Percentiles rank a stretch among this genome's conserved stretches.
Conservation (phyloP, 768 basidiomycete species). For the Amanita jacksonii region DNA sequence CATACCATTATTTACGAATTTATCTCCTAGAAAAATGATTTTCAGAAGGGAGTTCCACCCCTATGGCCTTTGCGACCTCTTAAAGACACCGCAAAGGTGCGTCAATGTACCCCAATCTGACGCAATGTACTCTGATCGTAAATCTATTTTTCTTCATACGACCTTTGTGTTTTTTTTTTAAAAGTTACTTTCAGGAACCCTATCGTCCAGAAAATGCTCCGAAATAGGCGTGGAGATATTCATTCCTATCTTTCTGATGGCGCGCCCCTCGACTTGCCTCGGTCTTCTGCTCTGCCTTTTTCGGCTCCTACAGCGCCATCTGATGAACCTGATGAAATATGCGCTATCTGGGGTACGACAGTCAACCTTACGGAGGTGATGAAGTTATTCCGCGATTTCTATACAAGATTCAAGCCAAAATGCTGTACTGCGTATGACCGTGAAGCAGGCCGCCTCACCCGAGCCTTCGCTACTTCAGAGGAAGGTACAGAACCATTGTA, state of each 20-base stretch:
- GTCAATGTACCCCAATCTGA: constrained; percentile 23
- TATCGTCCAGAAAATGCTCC: constrained; percentile 44
- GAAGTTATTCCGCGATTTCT: constrained; percentile 81
- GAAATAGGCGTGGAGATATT: constrained; percentile 80
- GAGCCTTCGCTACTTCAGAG: constrained; percentile 44
- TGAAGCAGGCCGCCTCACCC: constrained; percentile 43
- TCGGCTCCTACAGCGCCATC: constrained; percentile 54
- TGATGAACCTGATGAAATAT: constrained; percentile 75
- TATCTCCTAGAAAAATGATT: constrained; percentile 10
- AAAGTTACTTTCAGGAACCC: constrained; percentile 36
- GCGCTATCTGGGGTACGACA: constrained; percentile 97
- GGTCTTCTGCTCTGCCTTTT: constrained; percentile 41
- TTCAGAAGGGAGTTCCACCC: constrained; percentile 50
- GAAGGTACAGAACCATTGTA: constrained; percentile 67
- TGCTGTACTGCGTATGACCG: constrained; percentile 71
- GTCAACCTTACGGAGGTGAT: constrained; percentile 89
- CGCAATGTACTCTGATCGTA: constrained; percentile 53
- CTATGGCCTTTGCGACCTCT: constrained; percentile 55
- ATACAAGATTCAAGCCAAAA: constrained; percentile 89
- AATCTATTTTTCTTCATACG: constrained; percentile 44
- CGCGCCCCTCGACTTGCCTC: constrained; percentile 45
- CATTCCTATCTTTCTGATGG: constrained; percentile 74
- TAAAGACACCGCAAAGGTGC: constrained; percentile 37
- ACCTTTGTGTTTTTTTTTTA: not conserved
- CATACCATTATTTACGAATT: constrained; percentile 1